These are phyloP conservation scores for Debaryomyces tyrocola DNA, from an alignment of 805 yeast genomes.

Conservation along the genomic window DNA sequence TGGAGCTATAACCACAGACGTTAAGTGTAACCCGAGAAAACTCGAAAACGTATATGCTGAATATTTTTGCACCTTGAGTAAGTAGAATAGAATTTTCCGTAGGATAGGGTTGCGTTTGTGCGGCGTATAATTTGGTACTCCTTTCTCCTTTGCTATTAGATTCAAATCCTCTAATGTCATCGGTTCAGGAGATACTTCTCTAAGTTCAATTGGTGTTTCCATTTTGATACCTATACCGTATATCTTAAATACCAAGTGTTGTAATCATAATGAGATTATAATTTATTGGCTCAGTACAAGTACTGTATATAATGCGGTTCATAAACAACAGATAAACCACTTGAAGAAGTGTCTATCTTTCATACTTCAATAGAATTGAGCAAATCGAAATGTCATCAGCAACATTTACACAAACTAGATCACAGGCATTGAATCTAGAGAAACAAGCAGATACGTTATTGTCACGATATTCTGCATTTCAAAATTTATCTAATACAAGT, in stretches of 20 bases:
- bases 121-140: neutral
- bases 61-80: conserved; percentile 49
- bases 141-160: neutral
- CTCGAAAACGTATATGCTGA: conserved; percentile 57
- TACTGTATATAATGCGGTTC: neutral
- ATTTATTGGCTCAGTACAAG: neutral
- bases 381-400: conserved; percentile 31
- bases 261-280: neutral
- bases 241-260: neutral
- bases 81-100: conserved; percentile 11
- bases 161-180: neutral
- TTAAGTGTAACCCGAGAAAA: conserved; percentile 58
- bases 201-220: neutral
- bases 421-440: conserved; percentile 70
- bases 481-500: conserved; percentile 19
- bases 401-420: conserved; percentile 65
- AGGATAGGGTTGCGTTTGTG: neutral
- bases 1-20: conserved; percentile 57
- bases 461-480: conserved; percentile 35
- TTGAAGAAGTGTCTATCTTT: too few species aligned
- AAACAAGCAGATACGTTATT: conserved; percentile 64
- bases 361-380: too few species aligned
- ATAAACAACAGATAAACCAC: neutral
- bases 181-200: neutral
- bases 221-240: neutral